A percentile compares a stretch with the other conserved stretches of the same genome.
Evolutionary conservation across 2,329 filamentous ascomycete genomes (phyloP).

Genomic region (Fusarium albidum): DNA sequence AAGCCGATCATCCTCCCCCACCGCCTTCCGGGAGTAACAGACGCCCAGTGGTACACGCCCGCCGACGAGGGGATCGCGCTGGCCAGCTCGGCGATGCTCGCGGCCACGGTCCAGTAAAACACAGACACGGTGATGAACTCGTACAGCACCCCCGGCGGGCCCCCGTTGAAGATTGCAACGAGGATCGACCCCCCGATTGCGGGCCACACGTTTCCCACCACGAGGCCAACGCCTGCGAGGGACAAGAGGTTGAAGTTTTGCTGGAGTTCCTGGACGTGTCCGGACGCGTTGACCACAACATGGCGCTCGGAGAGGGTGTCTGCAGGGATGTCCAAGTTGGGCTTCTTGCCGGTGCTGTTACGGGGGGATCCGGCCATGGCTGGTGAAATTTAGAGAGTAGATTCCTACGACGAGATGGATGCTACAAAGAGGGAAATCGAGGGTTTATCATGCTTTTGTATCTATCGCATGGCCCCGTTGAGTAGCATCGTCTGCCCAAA

Average conservation of each 20-base stretch:
- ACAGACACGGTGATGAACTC: conserved; percentile 60
- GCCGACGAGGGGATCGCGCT: conserved; percentile 68
- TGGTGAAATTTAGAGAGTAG: too few relatives aligned
- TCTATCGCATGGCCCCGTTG: too few relatives aligned
- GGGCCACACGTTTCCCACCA: conserved; percentile 54
- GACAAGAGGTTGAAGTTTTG: conserved; percentile 52
- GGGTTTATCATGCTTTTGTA: too few relatives aligned
- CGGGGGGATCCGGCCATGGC: conserved; percentile 14
- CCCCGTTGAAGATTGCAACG: conserved; percentile 67
- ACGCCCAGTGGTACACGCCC: conserved; percentile 70
- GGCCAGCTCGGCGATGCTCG: conserved; percentile 67
- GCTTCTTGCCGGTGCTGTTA: conserved; percentile 15
- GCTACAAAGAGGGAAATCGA: too few relatives aligned
- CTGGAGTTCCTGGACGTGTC: conserved; percentile 50
- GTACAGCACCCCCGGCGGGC: conserved; percentile 68
- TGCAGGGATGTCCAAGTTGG: conserved; percentile 3
- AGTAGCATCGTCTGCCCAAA: too few relatives aligned
- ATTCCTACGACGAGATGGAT: too few relatives aligned
- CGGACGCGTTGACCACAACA: conserved; percentile 48
- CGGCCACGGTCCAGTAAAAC: conserved; percentile 67
- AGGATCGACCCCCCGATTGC: conserved; percentile 55
- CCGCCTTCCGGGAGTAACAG: conserved; percentile 59
- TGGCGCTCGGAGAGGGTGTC: conserved; percentile 8
- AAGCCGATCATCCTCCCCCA: conserved; percentile 60
- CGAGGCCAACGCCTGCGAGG: conserved; percentile 51